A percentile compares a stretch with the other conserved stretches of the same genome.
phyloP scores from a whole-genome alignment of 148 eudicot species.

The Rhododendron griersonianum region DNA sequence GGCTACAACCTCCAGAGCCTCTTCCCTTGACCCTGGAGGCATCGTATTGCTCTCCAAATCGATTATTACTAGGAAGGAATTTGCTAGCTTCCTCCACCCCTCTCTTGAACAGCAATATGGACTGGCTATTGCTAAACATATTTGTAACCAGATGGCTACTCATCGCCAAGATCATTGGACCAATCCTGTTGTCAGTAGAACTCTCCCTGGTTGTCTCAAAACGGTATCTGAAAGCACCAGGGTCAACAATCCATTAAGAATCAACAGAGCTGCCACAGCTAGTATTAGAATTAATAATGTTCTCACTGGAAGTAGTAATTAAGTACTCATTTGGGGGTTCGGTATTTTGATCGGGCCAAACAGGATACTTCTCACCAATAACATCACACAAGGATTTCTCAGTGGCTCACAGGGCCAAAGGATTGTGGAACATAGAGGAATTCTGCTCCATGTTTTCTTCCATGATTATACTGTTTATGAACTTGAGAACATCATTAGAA shows the following conservation, averaged over 20 bases:
- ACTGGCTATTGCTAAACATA: constrained; percentile 27
- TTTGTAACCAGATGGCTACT: constrained; percentile 16
- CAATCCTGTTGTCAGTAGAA: not conserved
- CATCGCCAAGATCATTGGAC: constrained; percentile 3
- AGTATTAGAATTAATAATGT: constrained; percentile 27
- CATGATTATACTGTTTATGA: constrained; percentile 35
- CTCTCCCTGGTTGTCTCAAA: constrained; percentile 22
- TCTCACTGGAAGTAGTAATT: constrained; percentile 31
- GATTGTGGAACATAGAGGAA: constrained; percentile 42
- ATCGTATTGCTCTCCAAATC: constrained; percentile 26
- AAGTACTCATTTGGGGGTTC: constrained; percentile 42
- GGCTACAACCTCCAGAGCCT: constrained; percentile 11
- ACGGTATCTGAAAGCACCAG: constrained; percentile 20
- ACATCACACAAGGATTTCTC: constrained; percentile 43
- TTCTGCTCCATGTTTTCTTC: constrained; percentile 47
- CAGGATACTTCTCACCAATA: constrained; percentile 32
- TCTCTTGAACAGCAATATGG: not conserved
- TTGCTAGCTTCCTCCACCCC: constrained; percentile 56
- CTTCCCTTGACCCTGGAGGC: constrained; percentile 21
- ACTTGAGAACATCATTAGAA: constrained; percentile 31
- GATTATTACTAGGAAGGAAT: not conserved
- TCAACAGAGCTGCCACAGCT: constrained; percentile 30
- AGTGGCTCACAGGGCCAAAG: constrained; percentile 40
- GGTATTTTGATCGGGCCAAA: constrained; percentile 22
- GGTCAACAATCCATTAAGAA: not conserved